phyloP scores from a whole-genome alignment of 768 basidiomycete species.

The Boletellus ananas region DNA sequence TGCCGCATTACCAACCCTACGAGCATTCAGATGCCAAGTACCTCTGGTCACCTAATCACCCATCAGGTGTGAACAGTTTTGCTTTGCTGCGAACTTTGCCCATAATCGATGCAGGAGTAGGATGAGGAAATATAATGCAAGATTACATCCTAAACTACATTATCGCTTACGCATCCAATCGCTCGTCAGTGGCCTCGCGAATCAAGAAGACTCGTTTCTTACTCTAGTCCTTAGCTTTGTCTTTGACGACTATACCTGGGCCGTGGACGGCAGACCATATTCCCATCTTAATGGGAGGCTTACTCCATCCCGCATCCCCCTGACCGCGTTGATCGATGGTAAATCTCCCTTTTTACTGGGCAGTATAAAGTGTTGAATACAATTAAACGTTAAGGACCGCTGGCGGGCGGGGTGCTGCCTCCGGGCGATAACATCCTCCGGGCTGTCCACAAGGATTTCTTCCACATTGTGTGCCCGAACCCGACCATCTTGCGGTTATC shows the following conservation, averaged over 20 bases:
- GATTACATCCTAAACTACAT: slow-evolving; percentile 33
- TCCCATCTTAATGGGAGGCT: slow-evolving; percentile 32
- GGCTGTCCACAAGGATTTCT: slow-evolving; percentile 36
- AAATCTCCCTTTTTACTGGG: background rate
- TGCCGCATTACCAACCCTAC: slow-evolving; percentile 39
- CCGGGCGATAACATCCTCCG: slow-evolving; percentile 26
- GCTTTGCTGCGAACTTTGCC: background rate
- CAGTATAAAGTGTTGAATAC: background rate
- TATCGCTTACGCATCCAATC: slow-evolving; percentile 31
- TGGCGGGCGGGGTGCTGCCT: slow-evolving; percentile 36
- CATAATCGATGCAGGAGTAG: slow-evolving; percentile 23
- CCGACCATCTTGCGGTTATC: slow-evolving; percentile 31
- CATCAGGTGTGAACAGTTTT: slow-evolving; percentile 6
- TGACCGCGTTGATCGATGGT: slow-evolving; percentile 36
- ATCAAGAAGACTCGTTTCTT: background rate
- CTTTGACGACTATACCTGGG: slow-evolving; percentile 42
- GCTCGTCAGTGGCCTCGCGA: slow-evolving; percentile 27
- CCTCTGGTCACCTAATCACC: slow-evolving; percentile 47
- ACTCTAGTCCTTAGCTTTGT: slow-evolving; percentile 29
- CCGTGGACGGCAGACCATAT: slow-evolving; percentile 30
- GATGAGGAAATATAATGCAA: slow-evolving; percentile 40
- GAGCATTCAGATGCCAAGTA: slow-evolving; percentile 36
- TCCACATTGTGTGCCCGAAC: slow-evolving; percentile 35
- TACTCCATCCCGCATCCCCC: slow-evolving; percentile 37
- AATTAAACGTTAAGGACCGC: slow-evolving; percentile 28